Base-by-base conservation (phyloP, 2,329 filamentous ascomycete genomes). In the Pestalotiopsis sp. region DNA sequence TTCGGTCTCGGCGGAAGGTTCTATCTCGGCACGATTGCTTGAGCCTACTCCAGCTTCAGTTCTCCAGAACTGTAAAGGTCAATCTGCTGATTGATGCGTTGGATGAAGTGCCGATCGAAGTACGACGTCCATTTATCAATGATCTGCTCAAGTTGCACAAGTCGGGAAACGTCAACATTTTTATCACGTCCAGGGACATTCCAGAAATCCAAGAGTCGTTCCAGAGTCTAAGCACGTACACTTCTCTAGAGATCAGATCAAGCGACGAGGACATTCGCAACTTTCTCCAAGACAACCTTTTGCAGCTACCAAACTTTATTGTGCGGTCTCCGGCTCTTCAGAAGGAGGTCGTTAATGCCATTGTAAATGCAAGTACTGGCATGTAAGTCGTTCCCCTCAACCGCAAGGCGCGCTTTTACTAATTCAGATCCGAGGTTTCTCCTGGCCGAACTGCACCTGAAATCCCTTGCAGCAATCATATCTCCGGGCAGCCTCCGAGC, bases 301-400 rank as follows among this genome's bases (percentile, higher is more conserved):
- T n/a, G 7, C 38, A 49, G 12, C 39, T 64, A 20, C 38, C 61
- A 17, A 45, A 20, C n/a, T 41, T 64, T 49, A 17, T 64, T 2
- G 1, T 12, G 13, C 20, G 67, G 7, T 68, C 70, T n/a, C 3
- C 20, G 3, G 31, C 70, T 12, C 65, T 76, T 3, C 72, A 74
- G 66, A 41, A 71, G 2, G 61, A 73, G 17, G 72, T 78, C n/a
- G 71, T 63, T 2, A 13, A 56, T 2, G 27, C 23, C 2, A 76
- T 80, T 39, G 57, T 67, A 0, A 57, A 74, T 14, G 25, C 31
- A 20, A 27, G n/a, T 13, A 11, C n/a, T 11, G 61, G 61, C 20
- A 64, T 41, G 61, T 64, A 49, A 41, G 38, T 11, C 14, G n/a
- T 11, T 14, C n/a, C 13, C 11, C 2, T 58, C 13, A 45, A 25